Conservation (phyloP, 2,329 filamentous ascomycete species). For the Trichoderma harzianum region DNA sequence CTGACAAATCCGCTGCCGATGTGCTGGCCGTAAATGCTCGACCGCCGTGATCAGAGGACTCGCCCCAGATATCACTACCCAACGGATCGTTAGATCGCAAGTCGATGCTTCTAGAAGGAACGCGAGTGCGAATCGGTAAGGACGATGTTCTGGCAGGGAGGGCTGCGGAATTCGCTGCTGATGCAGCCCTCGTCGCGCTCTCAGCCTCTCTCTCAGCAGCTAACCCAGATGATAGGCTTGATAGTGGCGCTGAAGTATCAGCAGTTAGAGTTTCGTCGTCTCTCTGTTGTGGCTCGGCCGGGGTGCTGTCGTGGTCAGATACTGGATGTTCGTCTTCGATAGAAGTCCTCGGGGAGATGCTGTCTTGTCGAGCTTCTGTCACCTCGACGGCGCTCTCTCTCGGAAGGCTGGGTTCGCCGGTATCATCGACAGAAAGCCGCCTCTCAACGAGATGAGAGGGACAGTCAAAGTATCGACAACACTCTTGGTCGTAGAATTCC, state of each 20-base stretch:
- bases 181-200: background rate
- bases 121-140: slow-evolving; percentile 3
- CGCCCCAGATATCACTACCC: slow-evolving; percentile 1
- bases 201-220: background rate
- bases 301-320: background rate
- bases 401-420: slow-evolving; percentile 19
- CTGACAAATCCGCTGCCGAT: background rate
- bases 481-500: slow-evolving; percentile 42
- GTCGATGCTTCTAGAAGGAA: slow-evolving; percentile 10
- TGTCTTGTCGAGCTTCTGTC: slow-evolving; percentile 4
- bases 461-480: slow-evolving; percentile 47
- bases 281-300: background rate
- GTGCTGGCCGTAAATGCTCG: background rate
- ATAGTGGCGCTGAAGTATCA: background rate
- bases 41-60: background rate
- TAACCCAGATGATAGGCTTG: background rate
- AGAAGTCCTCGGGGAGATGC: background rate
- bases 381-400: background rate
- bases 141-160: slow-evolving; percentile 23
- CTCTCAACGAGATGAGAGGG: slow-evolving; percentile 45
- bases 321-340: background rate
- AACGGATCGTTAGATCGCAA: background rate
- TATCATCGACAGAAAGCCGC: slow-evolving; percentile 29
- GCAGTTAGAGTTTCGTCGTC: background rate
- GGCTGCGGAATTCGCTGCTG: background rate